A percentile compares a stretch with the other conserved stretches of the same genome.
Evolutionary conservation across 2,329 filamentous ascomycete species (phyloP).

Genomic region (Penicillium sclerotigenum): DNA sequence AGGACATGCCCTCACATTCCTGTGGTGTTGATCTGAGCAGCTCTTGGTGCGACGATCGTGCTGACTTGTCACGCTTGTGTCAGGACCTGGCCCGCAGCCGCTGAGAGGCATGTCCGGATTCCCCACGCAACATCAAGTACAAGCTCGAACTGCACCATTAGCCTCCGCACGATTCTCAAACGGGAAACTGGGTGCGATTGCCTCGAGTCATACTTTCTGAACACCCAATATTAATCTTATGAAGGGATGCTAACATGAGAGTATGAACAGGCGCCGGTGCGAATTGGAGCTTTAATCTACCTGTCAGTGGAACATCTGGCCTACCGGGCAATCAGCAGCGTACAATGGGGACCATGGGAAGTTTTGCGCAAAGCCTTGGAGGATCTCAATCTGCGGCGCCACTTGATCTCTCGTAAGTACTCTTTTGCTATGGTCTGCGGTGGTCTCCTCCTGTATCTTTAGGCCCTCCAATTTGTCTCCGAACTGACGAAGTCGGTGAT

Average conservation of each 20-base stretch:
- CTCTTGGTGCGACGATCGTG: constrained; percentile 17
- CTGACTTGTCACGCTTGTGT: constrained; percentile 17
- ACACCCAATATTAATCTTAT: background rate
- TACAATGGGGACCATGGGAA: constrained; percentile 51
- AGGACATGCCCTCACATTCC: constrained; percentile 16
- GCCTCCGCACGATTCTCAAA: constrained; percentile 52
- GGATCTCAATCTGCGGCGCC: constrained; percentile 53
- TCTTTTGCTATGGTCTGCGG: background rate
- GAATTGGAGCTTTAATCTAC: constrained; percentile 57
- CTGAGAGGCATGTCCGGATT: constrained; percentile 55
- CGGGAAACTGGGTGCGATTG: constrained; percentile 51
- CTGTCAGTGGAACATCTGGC: constrained; percentile 52
- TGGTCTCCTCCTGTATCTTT: background rate
- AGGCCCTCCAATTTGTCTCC: background rate
- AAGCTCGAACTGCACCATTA: constrained; percentile 47
- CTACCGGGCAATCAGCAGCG: constrained; percentile 51
- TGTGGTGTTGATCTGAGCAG: constrained; percentile 12
- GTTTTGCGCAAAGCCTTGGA: constrained; percentile 56
- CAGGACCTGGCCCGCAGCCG: constrained; percentile 51
- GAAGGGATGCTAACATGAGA: constrained; percentile 23
- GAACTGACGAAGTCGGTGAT: constrained; percentile 15
- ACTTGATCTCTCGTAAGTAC: constrained; percentile 57
- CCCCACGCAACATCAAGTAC: constrained; percentile 50
- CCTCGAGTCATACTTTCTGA: background rate
- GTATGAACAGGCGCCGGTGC: constrained; percentile 48